Evolutionary conservation across 108 stramenopile species (phyloP), one percentile per base, ranked within the genome.

Genomic region (Cylindrotheca fusiformis): DNA sequence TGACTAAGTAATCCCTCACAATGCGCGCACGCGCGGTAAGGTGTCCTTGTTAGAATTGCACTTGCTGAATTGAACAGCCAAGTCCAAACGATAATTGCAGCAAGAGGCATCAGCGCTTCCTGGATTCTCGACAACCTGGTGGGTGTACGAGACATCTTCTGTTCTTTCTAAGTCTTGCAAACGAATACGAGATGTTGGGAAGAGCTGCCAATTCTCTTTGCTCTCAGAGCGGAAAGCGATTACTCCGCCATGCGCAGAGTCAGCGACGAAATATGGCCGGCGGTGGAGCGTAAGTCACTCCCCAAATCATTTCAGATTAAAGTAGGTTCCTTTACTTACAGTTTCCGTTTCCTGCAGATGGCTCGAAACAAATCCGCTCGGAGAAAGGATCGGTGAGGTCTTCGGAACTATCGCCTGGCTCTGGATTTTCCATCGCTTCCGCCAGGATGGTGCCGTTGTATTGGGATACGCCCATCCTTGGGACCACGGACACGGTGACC

Each of bases 391-490:
- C 0, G 87, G 87, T 14, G 90, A 92, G 77, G 70, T 69, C 14
- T 83, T 86, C 32, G 87, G 87, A 36, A 79, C 82, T 54, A 60
- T 92, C 27, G 75, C 75, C n/a, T 92, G 91, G 91, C 49, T 92
- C 14, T 92, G 91, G 91, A 62, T 92, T 23, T 92, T 92, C 56
- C 79, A 87, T 71, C 73, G 91, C 49, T 84, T 85, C 30, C 65
- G 75, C 24, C 72, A 84, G 32, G 91, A 92, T 60, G 68, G 81
- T 18, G 78, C 85, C 6, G 87, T 88, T 25, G 72, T 92, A 4
- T 47, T 92, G 47, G 91, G 91, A 50, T 81, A 58, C 54, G 76
- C 79, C 49, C 87, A 89, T 63, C 91, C 91, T 21, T 92, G 91
- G 91, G 91, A 92, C 26, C 91, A 92, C 25, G 56, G 48, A 31